Conservation (phyloP, 73 alveolate genomes). For the Blepharisma stoltei region DNA sequence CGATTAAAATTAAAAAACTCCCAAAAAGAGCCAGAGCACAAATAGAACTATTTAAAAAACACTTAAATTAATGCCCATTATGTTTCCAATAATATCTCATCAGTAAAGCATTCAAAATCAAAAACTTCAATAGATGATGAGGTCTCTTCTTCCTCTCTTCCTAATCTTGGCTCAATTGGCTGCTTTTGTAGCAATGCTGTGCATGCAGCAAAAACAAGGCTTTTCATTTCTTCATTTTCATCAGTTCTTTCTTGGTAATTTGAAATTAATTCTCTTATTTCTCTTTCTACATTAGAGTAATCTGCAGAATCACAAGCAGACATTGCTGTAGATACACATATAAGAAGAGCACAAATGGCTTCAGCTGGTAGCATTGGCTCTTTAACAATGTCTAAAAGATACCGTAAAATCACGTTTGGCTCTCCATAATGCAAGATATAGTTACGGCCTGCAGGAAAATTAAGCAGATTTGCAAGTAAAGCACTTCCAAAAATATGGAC, state of each 20-base stretch:
- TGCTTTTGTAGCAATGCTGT: not conserved
- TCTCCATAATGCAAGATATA: not conserved
- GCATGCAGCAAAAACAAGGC: not conserved
- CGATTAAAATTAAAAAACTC: too few species aligned
- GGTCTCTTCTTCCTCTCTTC: not conserved
- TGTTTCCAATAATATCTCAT: not conserved
- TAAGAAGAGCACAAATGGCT: too few species aligned
- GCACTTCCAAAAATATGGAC: slow-evolving; percentile 11
- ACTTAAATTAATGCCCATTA: too few species aligned
- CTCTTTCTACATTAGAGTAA: not conserved
- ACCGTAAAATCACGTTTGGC: too few species aligned
- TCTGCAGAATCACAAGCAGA: not conserved
- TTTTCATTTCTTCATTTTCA: not conserved
- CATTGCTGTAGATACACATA: too few species aligned
- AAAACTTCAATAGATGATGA: not conserved
- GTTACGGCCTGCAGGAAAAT: not conserved
- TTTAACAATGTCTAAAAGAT: too few species aligned
- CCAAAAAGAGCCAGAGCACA: too few species aligned
- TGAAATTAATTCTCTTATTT: not conserved
- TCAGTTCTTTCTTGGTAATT: not conserved
- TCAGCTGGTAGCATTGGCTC: too few species aligned
- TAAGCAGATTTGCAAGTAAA: not conserved
- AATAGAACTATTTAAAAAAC: too few species aligned
- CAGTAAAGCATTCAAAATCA: slow-evolving; percentile 25
- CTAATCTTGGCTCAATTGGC: not conserved